Base-by-base conservation (phyloP, 768 basidiomycete species). In the Phanerodontia chrysosporium region DNA sequence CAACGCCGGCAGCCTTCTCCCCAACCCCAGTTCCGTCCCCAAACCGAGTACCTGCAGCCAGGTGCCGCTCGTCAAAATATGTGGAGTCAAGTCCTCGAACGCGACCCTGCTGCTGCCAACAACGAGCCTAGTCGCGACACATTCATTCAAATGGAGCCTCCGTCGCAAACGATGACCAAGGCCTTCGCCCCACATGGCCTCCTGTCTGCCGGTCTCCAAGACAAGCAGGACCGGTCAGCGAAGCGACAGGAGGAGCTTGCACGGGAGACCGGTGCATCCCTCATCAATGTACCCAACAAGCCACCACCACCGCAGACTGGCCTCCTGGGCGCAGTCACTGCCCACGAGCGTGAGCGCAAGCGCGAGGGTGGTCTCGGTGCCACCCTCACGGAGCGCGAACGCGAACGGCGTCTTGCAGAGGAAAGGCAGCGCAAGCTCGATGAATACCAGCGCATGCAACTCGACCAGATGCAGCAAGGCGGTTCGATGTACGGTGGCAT, bases 331-430 rank as follows among this genome's bases (percentile, higher is more conserved):
- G 96, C 96, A 1, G 94, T 98, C 66, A 94, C 94, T 45, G 92
- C 90, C 9, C 94, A 97, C 70, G 94, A 99, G 73, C 83, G 92
- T 54, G 96, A 98, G 58, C 81, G 93, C 60, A 93, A 96, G 69
- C 86, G 94, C 28, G 95, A 96, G 59, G 95, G 97, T 53, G 96
- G 96, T 36, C 85, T 98, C 18, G 97, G 96, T 52, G 95, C 95
- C 25, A 84, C 94, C 1, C 75, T 99, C 66, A 98, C 97, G 0
- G 95, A 98, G 75, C 85, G 94, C 35, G 96, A 98, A 74, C 83
- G 95, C 45, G 95, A 98, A 67, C 90, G 91, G 70, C 81, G 96
- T 32, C 62, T 93, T 35, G 95, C 92, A 7, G 96, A 98, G 74
- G 92, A 95, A 64, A 81, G 95, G 51, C 94, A 96, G 69, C 83